Conservation (phyloP, 83 land plant genomes). For the Picea mariana region DNA sequence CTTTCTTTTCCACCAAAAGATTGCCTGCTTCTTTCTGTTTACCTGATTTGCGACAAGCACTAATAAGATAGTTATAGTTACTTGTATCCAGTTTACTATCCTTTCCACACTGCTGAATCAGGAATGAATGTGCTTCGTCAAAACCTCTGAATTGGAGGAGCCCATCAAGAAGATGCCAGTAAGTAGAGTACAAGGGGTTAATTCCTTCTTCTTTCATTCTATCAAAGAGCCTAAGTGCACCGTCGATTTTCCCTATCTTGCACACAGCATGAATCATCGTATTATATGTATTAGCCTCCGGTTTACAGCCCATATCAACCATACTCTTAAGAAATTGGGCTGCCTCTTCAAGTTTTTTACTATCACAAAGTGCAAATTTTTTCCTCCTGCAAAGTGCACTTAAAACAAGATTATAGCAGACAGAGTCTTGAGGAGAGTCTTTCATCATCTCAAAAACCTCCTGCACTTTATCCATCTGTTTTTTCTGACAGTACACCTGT, state of each 20-base stretch:
- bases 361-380: not conserved
- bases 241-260: not conserved
- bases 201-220: slow-evolving; percentile 1
- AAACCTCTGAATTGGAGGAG: not conserved
- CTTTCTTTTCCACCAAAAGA: not conserved
- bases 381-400: not conserved
- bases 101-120: not conserved
- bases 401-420: not conserved
- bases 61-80: not conserved
- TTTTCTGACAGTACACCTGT: not conserved
- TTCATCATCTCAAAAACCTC: slow-evolving; percentile 2
- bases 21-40: not conserved
- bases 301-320: not conserved
- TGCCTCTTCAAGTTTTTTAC: not conserved
- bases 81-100: not conserved
- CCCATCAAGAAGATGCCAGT: not conserved
- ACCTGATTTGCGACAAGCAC: not conserved
- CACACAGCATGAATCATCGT: not conserved
- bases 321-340: not conserved
- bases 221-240: not conserved
- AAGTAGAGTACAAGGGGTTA: not conserved
- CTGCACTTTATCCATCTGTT: not conserved
- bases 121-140: slow-evolving; percentile 1
- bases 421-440: not conserved
- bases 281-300: not conserved